phyloP scores from a whole-genome alignment of 129 eudicot genomes.

The Oenanthe sinensis region DNA sequence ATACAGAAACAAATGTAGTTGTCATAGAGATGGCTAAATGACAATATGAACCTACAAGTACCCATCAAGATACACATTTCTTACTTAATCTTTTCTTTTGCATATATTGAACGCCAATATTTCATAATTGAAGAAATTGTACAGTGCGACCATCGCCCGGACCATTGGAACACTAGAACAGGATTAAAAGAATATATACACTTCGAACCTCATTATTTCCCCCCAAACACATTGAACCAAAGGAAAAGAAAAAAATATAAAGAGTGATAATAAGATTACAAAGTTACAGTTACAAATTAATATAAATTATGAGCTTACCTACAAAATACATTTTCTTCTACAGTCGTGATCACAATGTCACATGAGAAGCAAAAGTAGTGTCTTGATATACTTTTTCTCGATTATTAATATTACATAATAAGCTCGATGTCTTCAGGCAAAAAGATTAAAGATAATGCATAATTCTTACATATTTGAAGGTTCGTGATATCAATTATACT shows the following conservation, averaged over 20 bases:
- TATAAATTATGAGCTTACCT: not conserved
- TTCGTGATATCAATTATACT: not conserved
- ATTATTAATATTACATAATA: not conserved
- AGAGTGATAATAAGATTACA: not conserved
- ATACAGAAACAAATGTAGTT: not conserved
- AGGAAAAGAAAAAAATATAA: not conserved
- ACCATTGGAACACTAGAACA: not conserved
- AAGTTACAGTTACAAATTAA: not conserved
- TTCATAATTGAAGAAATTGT: not conserved
- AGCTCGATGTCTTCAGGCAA: not conserved
- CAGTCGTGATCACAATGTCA: not conserved
- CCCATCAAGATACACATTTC: not conserved
- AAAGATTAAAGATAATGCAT: not conserved
- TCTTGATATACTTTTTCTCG: not conserved
- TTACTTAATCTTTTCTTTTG: not conserved
- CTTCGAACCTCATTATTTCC: not conserved
- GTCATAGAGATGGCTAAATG: not conserved
- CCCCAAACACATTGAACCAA: not conserved
- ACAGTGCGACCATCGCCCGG: not conserved
- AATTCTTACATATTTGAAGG: not conserved
- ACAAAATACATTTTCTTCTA: not conserved
- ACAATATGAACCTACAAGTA: not conserved
- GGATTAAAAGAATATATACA: not conserved
- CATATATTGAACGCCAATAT: not conserved
- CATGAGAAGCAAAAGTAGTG: not conserved